Conservation (phyloP, 2,329 filamentous ascomycete species). For the Claviceps cyperi region DNA sequence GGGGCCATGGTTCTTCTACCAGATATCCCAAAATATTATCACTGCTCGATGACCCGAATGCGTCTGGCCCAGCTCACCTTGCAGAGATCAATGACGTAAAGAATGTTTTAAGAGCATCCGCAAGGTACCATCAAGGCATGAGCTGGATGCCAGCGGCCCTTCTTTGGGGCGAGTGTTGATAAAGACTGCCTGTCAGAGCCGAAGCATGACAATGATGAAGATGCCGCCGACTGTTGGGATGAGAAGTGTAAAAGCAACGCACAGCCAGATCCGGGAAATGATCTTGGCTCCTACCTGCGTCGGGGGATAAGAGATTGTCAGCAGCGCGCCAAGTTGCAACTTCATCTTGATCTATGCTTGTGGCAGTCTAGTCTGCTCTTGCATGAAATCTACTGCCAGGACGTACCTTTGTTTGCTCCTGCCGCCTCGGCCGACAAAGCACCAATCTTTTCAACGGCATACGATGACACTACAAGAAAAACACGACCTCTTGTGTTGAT, state of each 20-base stretch:
- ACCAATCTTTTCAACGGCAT: background rate
- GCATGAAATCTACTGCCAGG: background rate
- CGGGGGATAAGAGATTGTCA: background rate
- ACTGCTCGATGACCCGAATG: background rate
- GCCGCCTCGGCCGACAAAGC: background rate
- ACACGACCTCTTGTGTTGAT: background rate
- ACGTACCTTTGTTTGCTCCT: background rate
- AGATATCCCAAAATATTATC: background rate
- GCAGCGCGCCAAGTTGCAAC: background rate
- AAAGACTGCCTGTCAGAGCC: background rate
- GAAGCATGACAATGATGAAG: slow-evolving; percentile 1
- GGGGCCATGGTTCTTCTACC: slow-evolving; percentile 13
- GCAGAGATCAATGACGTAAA: background rate
- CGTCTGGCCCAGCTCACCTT: background rate
- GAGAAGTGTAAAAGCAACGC: background rate
- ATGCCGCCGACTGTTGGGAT: background rate
- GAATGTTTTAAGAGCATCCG: background rate
- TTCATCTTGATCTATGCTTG: background rate
- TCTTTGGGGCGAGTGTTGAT: background rate
- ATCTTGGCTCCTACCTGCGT: background rate
- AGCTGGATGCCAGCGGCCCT: background rate
- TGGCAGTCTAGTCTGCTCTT: background rate
- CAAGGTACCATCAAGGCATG: background rate
- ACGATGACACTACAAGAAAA: background rate
- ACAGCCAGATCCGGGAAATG: background rate